Evolutionary conservation across 352 stramenopile species (phyloP), one percentile per base, ranked within the genome.

Genomic region (Hyaloperonospora arabidopsidis): DNA sequence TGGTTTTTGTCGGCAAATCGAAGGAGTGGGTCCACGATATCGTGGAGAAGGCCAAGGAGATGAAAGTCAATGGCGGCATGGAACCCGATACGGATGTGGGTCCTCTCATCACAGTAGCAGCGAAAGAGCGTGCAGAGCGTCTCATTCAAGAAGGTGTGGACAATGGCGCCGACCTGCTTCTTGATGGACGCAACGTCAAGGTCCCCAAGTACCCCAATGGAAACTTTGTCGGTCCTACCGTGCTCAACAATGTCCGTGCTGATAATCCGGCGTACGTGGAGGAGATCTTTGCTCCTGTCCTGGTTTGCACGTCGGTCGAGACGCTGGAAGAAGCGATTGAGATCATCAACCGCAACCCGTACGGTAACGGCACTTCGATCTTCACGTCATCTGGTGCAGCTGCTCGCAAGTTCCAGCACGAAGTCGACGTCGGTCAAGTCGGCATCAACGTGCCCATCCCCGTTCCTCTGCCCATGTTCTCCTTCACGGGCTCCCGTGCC

Each of bases 231-330:
- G 94, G 89, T 21, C 95, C 95, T 13, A 98, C 95, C 15, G 65
- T 98, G 17, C 63, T 98, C 23, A 89, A 85, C 55, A 80, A 91
- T 48, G 70, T 96, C 28, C 40, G 70, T 36, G 71, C 74, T 2
- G 68, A 89, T 45, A 97, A 98, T 68, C 72, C 88, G 22, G 77
- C 86, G 25, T 98, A 98, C 74, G 79, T 72, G 14, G 86, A 98
- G 52, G 95, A 99, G 74, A 96, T 99, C 45, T 99, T 99, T 70
- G 96, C 88, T n/a, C 96, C 96, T 13, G 96, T 99, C 36, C 67
- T 99, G 21, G 78, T 85, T 32, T 91, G 86, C 70, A 75, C 95
- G 29, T 78, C 75, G 12, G 93, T 95, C 14, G 87, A 98, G 47
- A 97, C 89, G 18, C 73, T 98, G 23, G 93, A 98, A 32, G 95